These are phyloP conservation scores for Scenedesmus sp. DNA, from an alignment of 163 green algal species.

Conservation along the genomic window DNA sequence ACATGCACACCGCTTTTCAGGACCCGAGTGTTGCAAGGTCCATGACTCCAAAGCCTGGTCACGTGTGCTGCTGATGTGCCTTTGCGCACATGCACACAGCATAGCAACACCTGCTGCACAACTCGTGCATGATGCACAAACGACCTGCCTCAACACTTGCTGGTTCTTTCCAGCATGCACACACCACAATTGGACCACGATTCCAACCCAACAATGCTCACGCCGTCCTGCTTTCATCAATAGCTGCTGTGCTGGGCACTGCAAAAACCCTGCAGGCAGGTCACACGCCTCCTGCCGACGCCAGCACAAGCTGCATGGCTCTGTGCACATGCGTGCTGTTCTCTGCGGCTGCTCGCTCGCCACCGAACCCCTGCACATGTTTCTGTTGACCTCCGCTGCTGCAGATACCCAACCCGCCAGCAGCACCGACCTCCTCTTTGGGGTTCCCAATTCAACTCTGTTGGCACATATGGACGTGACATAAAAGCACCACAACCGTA, in stretches of 20 bases:
- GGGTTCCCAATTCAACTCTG: not conserved
- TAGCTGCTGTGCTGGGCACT: not conserved
- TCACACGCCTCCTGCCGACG: not conserved
- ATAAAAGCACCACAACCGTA: too few relatives aligned
- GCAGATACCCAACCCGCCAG: not conserved
- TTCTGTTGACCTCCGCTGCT: not conserved
- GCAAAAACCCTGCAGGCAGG: not conserved
- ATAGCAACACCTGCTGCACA: not conserved
- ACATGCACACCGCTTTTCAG: not conserved
- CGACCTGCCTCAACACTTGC: not conserved
- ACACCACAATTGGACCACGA: not conserved
- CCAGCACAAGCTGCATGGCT: not conserved
- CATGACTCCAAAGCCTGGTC: not conserved
- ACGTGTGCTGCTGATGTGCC: too few relatives aligned
- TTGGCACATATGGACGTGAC: not conserved
- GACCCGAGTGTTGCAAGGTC: not conserved
- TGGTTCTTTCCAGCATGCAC: not conserved
- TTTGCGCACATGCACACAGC: not conserved
- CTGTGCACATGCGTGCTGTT: not conserved
- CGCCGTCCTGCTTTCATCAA: not conserved
- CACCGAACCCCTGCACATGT: not conserved
- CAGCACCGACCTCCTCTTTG: not conserved
- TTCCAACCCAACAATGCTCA: not conserved
- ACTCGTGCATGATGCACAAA: not conserved
- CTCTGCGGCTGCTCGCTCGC: not conserved